Conservation (phyloP, 1,284 basidiomycete genomes). For the Pseudozyma flocculosa region DNA sequence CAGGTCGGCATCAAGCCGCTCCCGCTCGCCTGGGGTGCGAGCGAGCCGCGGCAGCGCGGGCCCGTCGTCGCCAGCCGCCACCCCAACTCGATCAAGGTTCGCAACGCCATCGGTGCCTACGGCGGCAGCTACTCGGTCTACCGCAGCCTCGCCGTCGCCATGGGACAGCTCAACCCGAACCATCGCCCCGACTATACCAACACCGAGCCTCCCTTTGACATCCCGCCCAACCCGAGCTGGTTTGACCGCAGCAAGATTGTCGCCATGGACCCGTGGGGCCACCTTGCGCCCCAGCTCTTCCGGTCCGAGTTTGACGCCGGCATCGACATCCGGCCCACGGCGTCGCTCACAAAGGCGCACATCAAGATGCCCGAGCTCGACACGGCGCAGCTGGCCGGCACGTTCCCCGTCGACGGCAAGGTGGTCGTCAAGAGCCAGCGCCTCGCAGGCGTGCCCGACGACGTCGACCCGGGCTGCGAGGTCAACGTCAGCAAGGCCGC, state of each 20-base stretch:
- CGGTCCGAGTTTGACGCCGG: constrained; percentile 59
- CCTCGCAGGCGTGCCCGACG: constrained; percentile 32
- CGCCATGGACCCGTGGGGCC: constrained; percentile 91
- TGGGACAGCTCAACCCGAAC: constrained; percentile 80
- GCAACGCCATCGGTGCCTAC: constrained; percentile 92
- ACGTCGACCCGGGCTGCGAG: constrained; percentile 75
- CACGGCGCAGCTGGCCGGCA: constrained; percentile 71
- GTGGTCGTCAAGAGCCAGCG: constrained; percentile 61
- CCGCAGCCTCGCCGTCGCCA: constrained; percentile 72
- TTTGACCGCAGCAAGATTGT: constrained; percentile 80
- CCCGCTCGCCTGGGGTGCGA: constrained; percentile 78
- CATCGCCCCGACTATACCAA: constrained; percentile 66
- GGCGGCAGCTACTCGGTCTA: constrained; percentile 93
- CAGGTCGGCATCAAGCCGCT: constrained; percentile 68
- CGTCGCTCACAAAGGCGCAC: constrained; percentile 76
- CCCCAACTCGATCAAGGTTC: constrained; percentile 77
- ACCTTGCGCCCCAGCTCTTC: constrained; percentile 80
- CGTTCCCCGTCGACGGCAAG: constrained; percentile 77
- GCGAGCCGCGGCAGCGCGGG: constrained; percentile 70
- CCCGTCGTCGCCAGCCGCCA: constrained; percentile 88
- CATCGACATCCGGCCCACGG: constrained; percentile 44
- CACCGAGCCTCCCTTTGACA: constrained; percentile 83
- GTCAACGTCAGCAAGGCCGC: constrained; percentile 74
- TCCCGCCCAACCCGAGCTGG: constrained; percentile 81
- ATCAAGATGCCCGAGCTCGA: constrained; percentile 91